Evolutionary conservation across 148 eudicot genomes (phyloP), one percentile per base, ranked within the genome.

Genomic region (Bassia scoparia): DNA sequence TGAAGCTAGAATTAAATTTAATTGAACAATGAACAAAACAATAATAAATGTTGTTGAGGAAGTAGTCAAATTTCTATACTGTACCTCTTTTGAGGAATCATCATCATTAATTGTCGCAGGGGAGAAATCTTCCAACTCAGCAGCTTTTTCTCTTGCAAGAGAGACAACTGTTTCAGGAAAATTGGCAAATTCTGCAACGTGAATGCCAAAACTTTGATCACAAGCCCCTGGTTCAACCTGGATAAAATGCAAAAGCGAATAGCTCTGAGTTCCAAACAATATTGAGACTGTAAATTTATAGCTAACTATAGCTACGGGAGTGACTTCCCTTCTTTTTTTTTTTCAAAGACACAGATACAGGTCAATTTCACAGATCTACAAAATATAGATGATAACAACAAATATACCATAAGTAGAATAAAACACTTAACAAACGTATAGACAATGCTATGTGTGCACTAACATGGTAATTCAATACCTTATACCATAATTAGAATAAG

Each of bases 191-290:
- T 95, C 99, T 59, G 99, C 99, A 72, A 95, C 99, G 68, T 95
- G 99, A 73, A 95, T 95, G 50, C 99, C 99, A 63, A 95, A 95
- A 85, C 99, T 95, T 85, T 95, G 99, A 86, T 95, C 99, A 83
- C 97, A 95, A 67, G 99, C 96, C 30, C 99, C 99, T 35, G 88
- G 89, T 79, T 91, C 96, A 81, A 95, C 94, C 99, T 95, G 86
- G 59, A 77, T 75, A 63, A 67, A 70, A 62, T 52, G 63, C 38
- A 27, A 31, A 21, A 4, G 66, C 2, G 8, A 60, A 60, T 14
- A 60, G 37, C n/a, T 58, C 61, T 31, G 16, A 61, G 66, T 34
- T 61, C 27, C 66, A 35, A 33, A 58, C 3, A 16, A 21, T 21
- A 16, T 52, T 24, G 21, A 33, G 24, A 61, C 9, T 61, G 4